Evolutionary conservation across 2,329 filamentous ascomycete genomes (phyloP).

Genomic region (Fragosphaeria purpurea): DNA sequence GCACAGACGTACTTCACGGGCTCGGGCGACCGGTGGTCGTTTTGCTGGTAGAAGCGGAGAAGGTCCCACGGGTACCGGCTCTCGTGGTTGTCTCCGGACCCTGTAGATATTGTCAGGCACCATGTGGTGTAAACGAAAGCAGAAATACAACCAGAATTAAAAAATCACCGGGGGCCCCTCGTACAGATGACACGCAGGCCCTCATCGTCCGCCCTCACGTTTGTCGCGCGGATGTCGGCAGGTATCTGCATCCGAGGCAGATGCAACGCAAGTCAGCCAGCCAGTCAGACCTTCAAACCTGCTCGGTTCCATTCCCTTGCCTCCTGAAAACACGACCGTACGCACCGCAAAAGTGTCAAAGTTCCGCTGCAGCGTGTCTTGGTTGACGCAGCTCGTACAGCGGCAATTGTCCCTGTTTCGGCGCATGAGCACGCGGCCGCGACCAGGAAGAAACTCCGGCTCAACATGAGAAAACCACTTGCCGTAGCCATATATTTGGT

Average conservation of each 20-base stretch:
- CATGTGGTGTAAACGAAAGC: background rate
- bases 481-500: conserved; percentile 16
- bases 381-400: conserved; percentile 56
- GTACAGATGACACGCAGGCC: conserved; percentile 42
- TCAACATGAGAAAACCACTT: background rate
- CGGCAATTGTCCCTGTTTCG: conserved; percentile 58
- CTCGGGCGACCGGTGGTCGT: conserved; percentile 24
- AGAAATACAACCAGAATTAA: background rate
- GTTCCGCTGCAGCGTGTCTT: conserved; percentile 58
- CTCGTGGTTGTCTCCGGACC: conserved; percentile 56
- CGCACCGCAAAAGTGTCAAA: conserved; percentile 57
- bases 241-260: conserved; percentile 30
- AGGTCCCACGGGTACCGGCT: conserved; percentile 59
- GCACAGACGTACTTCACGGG: conserved; percentile 17
- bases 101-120: conserved; percentile 26
- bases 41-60: conserved; percentile 37
- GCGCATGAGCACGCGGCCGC: background rate
- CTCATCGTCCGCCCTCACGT: conserved; percentile 22
- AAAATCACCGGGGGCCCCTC: conserved; percentile 13
- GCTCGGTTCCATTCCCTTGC: no score
- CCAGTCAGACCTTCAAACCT: no score
- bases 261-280: no score
- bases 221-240: conserved; percentile 26
- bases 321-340: background rate
- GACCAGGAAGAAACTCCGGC: no score